Conservation (phyloP, 108 stramenopile genomes). For the Mediolabrus comicus region DNA sequence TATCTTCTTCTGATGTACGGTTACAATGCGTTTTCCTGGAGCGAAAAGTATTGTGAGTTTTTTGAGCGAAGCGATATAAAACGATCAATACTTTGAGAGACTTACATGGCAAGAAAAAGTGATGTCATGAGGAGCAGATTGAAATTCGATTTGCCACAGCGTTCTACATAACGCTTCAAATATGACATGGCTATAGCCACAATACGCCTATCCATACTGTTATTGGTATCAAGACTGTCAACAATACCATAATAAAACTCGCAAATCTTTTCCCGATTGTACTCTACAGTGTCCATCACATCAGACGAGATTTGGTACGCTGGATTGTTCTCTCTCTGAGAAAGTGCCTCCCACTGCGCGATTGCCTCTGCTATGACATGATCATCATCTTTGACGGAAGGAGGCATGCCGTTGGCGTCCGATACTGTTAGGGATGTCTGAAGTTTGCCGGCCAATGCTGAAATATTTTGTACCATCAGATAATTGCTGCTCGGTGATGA, state of each 20-base stretch:
- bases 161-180: too few species aligned
- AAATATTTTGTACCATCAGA: too few species aligned
- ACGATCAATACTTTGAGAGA: too few species aligned
- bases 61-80: neutral
- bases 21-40: neutral
- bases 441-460: neutral
- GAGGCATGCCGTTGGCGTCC: neutral
- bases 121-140: too few species aligned
- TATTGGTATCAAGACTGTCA: neutral
- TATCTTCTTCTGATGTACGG: too few species aligned
- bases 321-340: neutral
- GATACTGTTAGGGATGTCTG: neutral
- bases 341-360: neutral
- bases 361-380: neutral
- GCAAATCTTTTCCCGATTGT: neutral
- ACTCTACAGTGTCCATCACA: neutral
- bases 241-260: neutral
- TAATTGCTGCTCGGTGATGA: too few species aligned
- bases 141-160: too few species aligned
- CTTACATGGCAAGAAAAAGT: too few species aligned
- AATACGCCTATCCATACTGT: neutral
- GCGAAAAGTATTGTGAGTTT: too few species aligned
- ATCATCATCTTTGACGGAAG: neutral
- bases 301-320: neutral
- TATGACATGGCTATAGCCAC: neutral